Percentiles rank a stretch among this genome's conserved stretches.
Conservation (phyloP, 306 rosid species). For the Dicorynia guianensis region DNA sequence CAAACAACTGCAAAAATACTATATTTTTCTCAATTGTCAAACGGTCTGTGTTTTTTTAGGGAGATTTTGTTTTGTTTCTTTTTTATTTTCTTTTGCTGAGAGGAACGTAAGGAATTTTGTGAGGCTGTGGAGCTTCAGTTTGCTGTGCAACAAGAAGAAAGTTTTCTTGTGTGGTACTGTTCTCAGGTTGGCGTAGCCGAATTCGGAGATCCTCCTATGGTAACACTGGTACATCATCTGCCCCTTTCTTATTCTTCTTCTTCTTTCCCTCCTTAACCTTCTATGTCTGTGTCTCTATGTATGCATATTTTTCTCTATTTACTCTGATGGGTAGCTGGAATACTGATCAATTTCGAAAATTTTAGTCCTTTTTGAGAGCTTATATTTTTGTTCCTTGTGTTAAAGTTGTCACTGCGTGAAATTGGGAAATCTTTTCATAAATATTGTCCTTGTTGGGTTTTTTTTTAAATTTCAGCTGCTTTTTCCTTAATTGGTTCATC, state of each 20-base stretch:
- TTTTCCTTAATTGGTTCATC: not conserved
- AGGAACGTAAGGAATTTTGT: constrained; percentile 55
- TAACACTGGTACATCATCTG: constrained; percentile 49
- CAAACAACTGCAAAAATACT: constrained; percentile 12
- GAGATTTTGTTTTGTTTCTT: constrained; percentile 44
- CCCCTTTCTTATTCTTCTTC: constrained; percentile 37
- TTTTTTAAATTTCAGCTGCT: constrained; percentile 5
- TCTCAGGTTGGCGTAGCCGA: constrained; percentile 59
- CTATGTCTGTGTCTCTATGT: constrained; percentile 13
- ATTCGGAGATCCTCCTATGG: constrained; percentile 55
- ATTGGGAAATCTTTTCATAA: constrained; percentile 31
- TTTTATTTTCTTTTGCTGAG: constrained; percentile 10
- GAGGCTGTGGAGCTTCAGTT: constrained; percentile 66
- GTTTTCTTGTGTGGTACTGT: constrained; percentile 70
- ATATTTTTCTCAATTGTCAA: not conserved
- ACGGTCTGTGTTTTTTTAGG: constrained; percentile 34
- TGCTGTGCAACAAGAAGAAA: constrained; percentile 35
- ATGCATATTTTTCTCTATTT: constrained; percentile 13
- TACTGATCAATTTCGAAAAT: constrained; percentile 45
- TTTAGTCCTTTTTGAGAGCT: constrained; percentile 45
- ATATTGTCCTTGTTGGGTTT: constrained; percentile 10
- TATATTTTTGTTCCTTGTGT: constrained; percentile 35
- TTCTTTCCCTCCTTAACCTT: constrained; percentile 2
- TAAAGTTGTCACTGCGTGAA: constrained; percentile 26
- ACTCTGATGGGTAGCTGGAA: constrained; percentile 35